These are phyloP conservation scores for Acrocalymma vagum DNA, from an alignment of 2,329 filamentous ascomycete species.

Conservation along the genomic window DNA sequence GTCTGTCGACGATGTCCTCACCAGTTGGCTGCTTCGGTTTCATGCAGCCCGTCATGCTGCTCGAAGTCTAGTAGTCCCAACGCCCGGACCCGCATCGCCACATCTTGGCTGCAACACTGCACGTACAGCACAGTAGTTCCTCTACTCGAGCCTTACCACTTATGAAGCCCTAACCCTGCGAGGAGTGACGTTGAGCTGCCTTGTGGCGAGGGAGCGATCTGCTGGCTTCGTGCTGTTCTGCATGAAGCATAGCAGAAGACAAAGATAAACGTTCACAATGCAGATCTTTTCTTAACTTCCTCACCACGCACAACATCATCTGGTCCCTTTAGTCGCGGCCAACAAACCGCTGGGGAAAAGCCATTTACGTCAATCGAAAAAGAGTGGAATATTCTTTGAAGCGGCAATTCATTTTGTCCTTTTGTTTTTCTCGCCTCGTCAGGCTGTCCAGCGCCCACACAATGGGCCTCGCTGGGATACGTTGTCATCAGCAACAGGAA, in stretches of 20 bases:
- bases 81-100: slow-evolving; percentile 14
- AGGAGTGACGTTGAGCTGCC: slow-evolving; percentile 24
- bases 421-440: too few relatives aligned
- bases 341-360: slow-evolving; percentile 9
- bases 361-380: slow-evolving; percentile 35
- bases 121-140: background rate
- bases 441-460: too few relatives aligned
- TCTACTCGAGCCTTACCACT: slow-evolving; percentile 3
- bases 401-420: too few relatives aligned
- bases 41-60: slow-evolving; percentile 10
- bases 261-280: too few relatives aligned
- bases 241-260: slow-evolving; percentile 19
- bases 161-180: slow-evolving; percentile 4
- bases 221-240: slow-evolving; percentile 17
- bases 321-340: too few relatives aligned
- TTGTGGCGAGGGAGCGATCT: slow-evolving; percentile 23
- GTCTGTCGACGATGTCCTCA: too few relatives aligned
- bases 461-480: too few relatives aligned
- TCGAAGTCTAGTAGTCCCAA: too few relatives aligned
- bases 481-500: too few relatives aligned
- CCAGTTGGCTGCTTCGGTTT: slow-evolving; percentile 11
- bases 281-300: too few relatives aligned
- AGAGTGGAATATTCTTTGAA: slow-evolving; percentile 17
- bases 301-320: too few relatives aligned
- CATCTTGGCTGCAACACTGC: slow-evolving; percentile 17